Evolutionary conservation across 2,329 filamentous ascomycete genomes (phyloP).

Genomic region (Tolypocladium ovalisporum): DNA sequence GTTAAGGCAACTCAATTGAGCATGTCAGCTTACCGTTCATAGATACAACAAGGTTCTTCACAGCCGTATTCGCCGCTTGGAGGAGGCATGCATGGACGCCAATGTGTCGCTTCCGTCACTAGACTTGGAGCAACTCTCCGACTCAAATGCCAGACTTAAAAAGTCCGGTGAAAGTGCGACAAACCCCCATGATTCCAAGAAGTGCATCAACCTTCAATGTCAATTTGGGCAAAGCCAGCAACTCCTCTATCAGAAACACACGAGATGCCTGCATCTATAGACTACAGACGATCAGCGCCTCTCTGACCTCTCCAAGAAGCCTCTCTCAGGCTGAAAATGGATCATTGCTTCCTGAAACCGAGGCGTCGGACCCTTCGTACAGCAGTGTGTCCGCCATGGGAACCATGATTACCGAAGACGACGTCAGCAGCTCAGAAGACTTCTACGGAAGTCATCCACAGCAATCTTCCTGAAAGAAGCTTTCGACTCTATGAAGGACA

Average conservation of each 20-base stretch:
- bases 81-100: background rate
- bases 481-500: conserved; percentile 14
- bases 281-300: background rate
- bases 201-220: background rate
- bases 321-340: background rate
- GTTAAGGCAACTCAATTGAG: background rate
- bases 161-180: background rate
- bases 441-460: conserved; percentile 5
- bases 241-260: background rate
- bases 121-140: background rate
- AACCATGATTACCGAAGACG: conserved; percentile 18
- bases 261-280: background rate
- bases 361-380: background rate
- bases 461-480: conserved; percentile 28
- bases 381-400: conserved; percentile 27
- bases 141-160: background rate
- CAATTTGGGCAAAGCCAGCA: background rate
- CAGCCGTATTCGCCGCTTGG: background rate
- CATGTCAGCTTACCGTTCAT: background rate
- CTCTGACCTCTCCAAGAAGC: background rate
- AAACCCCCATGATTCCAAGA: background rate
- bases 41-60: background rate
- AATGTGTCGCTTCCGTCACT: background rate
- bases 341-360: background rate
- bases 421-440: conserved; percentile 5